phyloP scores from a whole-genome alignment of 1,284 basidiomycete genomes.

The Inonotus hispidus region DNA sequence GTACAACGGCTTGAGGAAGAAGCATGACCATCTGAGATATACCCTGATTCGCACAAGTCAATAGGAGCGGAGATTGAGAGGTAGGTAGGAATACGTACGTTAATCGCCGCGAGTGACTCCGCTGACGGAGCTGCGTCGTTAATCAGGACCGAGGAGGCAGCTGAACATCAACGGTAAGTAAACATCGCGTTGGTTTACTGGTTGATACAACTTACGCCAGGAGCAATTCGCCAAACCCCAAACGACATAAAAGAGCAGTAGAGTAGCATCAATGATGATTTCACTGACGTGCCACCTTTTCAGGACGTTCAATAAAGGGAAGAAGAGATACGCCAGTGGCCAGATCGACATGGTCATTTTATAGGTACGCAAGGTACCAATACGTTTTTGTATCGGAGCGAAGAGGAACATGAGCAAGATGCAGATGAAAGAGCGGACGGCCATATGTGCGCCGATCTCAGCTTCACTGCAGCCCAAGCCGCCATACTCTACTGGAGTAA shows the following conservation, averaged over 20 bases:
- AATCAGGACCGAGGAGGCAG: constrained; percentile 18
- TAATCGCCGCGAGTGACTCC: constrained; percentile 20
- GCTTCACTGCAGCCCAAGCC: constrained; percentile 23
- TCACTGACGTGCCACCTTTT: constrained; percentile 17
- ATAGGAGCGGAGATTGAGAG: background rate
- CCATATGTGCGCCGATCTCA: constrained; percentile 22
- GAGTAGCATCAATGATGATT: background rate
- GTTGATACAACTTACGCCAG: constrained; percentile 14
- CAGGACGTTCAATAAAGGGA: constrained; percentile 22
- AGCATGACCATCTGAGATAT: constrained; percentile 21
- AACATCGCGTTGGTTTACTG: background rate
- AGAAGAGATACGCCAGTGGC: constrained; percentile 21
- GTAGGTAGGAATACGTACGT: constrained; percentile 7
- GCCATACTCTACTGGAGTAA: constrained; percentile 23
- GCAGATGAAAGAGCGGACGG: constrained; percentile 22
- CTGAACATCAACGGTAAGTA: constrained; percentile 1
- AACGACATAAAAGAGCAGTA: constrained; percentile 18
- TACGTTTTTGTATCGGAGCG: constrained; percentile 16
- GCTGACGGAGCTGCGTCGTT: constrained; percentile 21
- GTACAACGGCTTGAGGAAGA: constrained; percentile 21
- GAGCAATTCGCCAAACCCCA: constrained; percentile 15
- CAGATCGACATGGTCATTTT: constrained; percentile 20
- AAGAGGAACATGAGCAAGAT: constrained; percentile 20
- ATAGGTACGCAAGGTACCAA: constrained; percentile 22
- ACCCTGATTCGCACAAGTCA: constrained; percentile 7